These are phyloP conservation scores for Suzukiozyma palmioleophila DNA, from an alignment of 1,139 yeast species.

Conservation along the genomic window DNA sequence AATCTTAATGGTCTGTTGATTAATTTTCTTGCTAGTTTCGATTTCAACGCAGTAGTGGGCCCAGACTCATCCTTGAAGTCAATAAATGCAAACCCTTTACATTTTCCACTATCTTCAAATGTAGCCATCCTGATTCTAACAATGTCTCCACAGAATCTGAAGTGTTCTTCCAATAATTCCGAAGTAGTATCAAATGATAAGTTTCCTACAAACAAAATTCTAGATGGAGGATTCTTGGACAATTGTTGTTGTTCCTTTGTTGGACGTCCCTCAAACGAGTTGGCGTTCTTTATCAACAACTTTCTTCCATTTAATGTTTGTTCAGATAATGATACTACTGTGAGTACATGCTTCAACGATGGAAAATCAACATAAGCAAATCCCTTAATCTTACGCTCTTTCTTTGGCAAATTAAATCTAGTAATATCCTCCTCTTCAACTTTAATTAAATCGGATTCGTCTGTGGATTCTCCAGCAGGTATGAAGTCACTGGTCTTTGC, in stretches of 20 bases:
- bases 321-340: constrained; percentile 69
- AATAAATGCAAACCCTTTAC: constrained; percentile 93
- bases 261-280: constrained; percentile 87
- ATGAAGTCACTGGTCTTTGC: constrained; percentile 47
- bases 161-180: constrained; percentile 71
- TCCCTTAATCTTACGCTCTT: constrained; percentile 66
- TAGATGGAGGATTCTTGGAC: constrained; percentile 78
- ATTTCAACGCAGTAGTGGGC: constrained; percentile 78
- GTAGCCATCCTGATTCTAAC: constrained; percentile 89
- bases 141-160: constrained; percentile 78
- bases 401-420: constrained; percentile 64
- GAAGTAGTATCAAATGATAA: constrained; percentile 90
- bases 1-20: constrained; percentile 75
- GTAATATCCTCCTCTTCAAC: constrained; percentile 48
- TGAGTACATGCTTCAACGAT: constrained; percentile 56
- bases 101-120: constrained; percentile 90
- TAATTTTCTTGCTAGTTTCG: constrained; percentile 61
- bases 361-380: constrained; percentile 88
- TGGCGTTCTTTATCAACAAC: constrained; percentile 75
- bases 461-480: constrained; percentile 18
- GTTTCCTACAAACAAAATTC: constrained; percentile 90
- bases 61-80: constrained; percentile 81
- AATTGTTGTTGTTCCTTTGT: constrained; percentile 42
- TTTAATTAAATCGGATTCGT: constrained; percentile 33
- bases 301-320: constrained; percentile 75